These are phyloP conservation scores for Leishmania martiniquensis DNA, from an alignment of 208 protist species.

Conservation along the genomic window DNA sequence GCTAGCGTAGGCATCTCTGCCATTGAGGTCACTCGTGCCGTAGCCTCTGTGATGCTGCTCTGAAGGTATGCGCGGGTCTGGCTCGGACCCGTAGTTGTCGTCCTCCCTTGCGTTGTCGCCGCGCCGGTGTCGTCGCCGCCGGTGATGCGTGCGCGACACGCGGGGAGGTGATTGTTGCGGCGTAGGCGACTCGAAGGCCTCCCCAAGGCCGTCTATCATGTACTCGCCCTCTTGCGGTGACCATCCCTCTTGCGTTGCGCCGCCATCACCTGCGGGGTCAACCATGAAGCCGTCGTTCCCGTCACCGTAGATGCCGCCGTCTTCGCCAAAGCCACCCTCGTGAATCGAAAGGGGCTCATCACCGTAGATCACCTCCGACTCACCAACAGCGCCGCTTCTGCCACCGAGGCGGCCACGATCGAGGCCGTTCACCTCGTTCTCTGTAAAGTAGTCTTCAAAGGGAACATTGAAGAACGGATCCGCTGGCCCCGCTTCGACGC, in stretches of 20 bases:
- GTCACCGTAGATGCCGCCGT: slow-evolving; percentile 13
- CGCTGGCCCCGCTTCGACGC: slow-evolving; percentile 19
- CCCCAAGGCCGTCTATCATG: slow-evolving; percentile 15
- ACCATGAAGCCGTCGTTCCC: slow-evolving; percentile 6
- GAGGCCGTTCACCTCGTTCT: slow-evolving; percentile 36
- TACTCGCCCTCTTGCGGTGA: slow-evolving; percentile 23
- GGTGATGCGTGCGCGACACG: slow-evolving; percentile 30
- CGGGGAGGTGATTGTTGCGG: slow-evolving; percentile 12
- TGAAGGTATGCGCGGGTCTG: slow-evolving; percentile 19
- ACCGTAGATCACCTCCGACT: slow-evolving; percentile 11
- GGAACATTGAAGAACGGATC: slow-evolving; percentile 53
- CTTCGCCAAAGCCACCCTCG: slow-evolving; percentile 11
- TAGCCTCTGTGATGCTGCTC: slow-evolving; percentile 10
- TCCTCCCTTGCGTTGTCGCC: slow-evolving; percentile 4
- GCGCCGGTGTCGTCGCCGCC: slow-evolving; percentile 16
- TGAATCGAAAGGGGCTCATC: slow-evolving; percentile 24
- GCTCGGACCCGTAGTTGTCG: slow-evolving; percentile 20
- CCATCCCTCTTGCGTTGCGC: slow-evolving; percentile 21
- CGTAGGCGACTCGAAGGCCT: slow-evolving; percentile 11
- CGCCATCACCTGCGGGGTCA: slow-evolving; percentile 10
- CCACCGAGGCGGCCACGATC: slow-evolving; percentile 3
- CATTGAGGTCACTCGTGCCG: slow-evolving; percentile 6
- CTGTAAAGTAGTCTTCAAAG: slow-evolving; percentile 51
- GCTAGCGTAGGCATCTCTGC: background rate
- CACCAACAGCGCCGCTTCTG: slow-evolving; percentile 7